Evolutionary conservation across 345 rosid species (phyloP).

Genomic region (Hirschfeldia incana): DNA sequence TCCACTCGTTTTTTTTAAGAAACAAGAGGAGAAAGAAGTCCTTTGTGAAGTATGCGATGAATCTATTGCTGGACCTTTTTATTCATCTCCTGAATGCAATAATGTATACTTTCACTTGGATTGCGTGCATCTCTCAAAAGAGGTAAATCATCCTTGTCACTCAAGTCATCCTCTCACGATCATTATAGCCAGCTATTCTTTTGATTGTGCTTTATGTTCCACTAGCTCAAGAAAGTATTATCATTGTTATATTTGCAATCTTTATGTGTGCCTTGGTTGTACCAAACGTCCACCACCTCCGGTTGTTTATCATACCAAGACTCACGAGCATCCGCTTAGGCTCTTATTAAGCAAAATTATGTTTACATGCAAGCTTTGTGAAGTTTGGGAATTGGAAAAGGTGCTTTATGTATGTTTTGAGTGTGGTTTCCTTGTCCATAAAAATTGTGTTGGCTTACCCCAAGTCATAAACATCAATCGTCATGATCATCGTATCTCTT

Average conservation of each 20-base stretch:
- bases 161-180: neutral
- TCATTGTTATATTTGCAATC: neutral
- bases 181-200: neutral
- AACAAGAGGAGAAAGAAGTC: neutral
- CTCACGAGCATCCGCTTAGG: neutral
- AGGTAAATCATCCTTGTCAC: conserved; percentile 7
- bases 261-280: neutral
- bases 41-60: conserved; percentile 2
- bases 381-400: neutral
- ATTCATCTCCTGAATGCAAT: conserved; percentile 1
- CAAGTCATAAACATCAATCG: no score
- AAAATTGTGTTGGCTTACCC: no score
- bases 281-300: conserved; percentile 11
- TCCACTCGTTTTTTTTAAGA: conserved; percentile 4
- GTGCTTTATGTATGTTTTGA: neutral
- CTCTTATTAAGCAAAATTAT: neutral
- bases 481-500: neutral
- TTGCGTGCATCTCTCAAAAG: neutral
- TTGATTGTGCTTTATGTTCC: neutral
- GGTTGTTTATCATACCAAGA: neutral
- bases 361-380: neutral
- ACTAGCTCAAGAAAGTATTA: neutral
- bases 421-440: no score
- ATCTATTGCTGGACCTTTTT: neutral
- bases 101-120: neutral